Evolutionary conservation across 1,284 basidiomycete genomes (phyloP).

Genomic region (Trichosporon sp.): DNA sequence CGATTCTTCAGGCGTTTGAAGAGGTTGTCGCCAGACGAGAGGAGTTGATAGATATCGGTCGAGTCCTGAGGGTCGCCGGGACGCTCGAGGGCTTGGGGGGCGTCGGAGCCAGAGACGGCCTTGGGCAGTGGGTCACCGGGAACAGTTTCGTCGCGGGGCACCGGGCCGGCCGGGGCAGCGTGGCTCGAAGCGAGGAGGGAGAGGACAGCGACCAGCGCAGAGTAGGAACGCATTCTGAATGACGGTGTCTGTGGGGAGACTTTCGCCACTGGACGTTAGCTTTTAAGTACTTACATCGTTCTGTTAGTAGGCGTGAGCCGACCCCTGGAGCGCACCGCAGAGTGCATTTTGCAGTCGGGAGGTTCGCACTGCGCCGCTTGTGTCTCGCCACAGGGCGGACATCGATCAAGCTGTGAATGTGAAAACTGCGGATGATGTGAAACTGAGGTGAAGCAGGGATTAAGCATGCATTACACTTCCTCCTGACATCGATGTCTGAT

Average conservation of each 20-base stretch:
- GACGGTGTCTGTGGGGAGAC: neutral
- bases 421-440: no score
- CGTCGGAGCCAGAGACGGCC: neutral
- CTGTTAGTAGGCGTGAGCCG: neutral
- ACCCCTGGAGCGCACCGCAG: neutral
- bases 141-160: neutral
- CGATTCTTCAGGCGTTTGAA: no score
- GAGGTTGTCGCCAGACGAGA: neutral
- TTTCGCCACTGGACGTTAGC: neutral
- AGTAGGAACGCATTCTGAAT: slow-evolving; percentile 37
- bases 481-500: neutral
- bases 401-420: no score
- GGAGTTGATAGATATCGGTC: neutral
- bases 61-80: neutral
- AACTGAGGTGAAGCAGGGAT: neutral
- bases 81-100: neutral
- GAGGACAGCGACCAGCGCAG: slow-evolving; percentile 5
- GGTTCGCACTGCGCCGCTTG: neutral
- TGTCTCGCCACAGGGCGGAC: neutral
- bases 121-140: neutral
- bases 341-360: neutral
- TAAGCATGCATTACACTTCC: neutral
- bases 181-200: neutral
- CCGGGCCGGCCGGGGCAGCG: neutral
- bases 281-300: neutral